phyloP scores from a whole-genome alignment of 2,329 filamentous ascomycete genomes.

The Calonectria naviculata region DNA sequence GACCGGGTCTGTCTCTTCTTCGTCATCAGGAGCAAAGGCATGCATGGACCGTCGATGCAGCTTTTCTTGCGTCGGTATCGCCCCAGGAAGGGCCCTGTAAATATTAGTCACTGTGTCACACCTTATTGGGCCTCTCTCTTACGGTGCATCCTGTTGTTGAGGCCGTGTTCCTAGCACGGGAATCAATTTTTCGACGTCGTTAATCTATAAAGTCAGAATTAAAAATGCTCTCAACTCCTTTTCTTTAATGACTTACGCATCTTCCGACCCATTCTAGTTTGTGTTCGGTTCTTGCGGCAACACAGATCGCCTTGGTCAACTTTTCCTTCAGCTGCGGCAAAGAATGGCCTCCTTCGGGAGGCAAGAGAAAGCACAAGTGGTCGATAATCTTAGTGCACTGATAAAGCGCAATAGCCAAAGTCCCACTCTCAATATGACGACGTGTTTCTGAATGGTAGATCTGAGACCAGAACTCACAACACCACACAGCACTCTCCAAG shows the following conservation, averaged over 20 bases:
- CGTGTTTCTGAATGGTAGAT: slow-evolving; percentile 27
- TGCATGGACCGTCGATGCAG: slow-evolving; percentile 35
- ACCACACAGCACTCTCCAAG: slow-evolving; percentile 8
- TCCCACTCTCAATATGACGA: slow-evolving; percentile 17
- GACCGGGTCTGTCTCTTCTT: slow-evolving; percentile 24
- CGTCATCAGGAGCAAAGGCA: slow-evolving; percentile 25
- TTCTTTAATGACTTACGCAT: slow-evolving; percentile 18
- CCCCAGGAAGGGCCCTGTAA: neutral
- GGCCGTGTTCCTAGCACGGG: slow-evolving; percentile 11
- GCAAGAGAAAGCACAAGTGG: slow-evolving; percentile 17
- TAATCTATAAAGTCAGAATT: slow-evolving; percentile 15
- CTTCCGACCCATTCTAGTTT: slow-evolving; percentile 9
- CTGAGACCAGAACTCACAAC: slow-evolving; percentile 27
- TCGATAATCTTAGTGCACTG: slow-evolving; percentile 35
- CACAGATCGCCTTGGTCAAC: slow-evolving; percentile 13
- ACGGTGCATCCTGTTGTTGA: slow-evolving; percentile 7
- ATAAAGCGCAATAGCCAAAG: slow-evolving; percentile 21
- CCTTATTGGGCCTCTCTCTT: neutral
- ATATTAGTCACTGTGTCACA: neutral
- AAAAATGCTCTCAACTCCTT: rapidly evolving
- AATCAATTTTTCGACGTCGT: slow-evolving; percentile 25
- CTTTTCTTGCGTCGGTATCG: slow-evolving; percentile 11
- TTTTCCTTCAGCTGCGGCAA: slow-evolving; percentile 21
- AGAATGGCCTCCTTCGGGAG: slow-evolving; percentile 14
- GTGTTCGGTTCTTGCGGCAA: neutral